phyloP scores from a whole-genome alignment of 768 basidiomycete genomes.

The Stropharia rugosoannulata region DNA sequence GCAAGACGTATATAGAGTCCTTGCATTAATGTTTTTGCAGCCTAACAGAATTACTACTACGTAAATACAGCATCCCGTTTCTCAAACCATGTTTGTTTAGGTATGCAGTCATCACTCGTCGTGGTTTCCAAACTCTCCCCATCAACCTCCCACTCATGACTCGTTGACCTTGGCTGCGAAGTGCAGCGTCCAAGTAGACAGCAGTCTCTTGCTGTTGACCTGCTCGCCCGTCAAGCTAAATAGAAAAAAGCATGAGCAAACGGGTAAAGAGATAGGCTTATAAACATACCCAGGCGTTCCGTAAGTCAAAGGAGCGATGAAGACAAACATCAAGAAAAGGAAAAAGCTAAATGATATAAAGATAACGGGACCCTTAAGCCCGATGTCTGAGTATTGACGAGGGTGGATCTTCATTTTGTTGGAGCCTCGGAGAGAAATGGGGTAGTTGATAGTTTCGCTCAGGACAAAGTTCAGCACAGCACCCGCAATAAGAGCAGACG shows the following conservation, averaged over 20 bases:
- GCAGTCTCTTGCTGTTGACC: conserved; percentile 80
- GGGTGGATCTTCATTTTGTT: conserved; percentile 52
- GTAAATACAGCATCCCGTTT: not conserved
- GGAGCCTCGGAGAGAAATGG: conserved; percentile 76
- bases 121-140: not conserved
- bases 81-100: not conserved
- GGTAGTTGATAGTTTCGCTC: conserved; percentile 90
- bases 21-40: too few species aligned
- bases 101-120: not conserved
- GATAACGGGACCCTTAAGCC: conserved; percentile 70
- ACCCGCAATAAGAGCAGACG: conserved; percentile 90
- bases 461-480: conserved; percentile 88
- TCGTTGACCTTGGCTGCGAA: conserved; percentile 75
- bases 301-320: conserved; percentile 89
- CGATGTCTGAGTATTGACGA: conserved; percentile 68
- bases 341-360: conserved; percentile 55
- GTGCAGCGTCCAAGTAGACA: conserved; percentile 93
- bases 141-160: conserved; percentile 18
- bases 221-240: conserved; percentile 77
- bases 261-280: not conserved
- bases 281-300: conserved; percentile 84
- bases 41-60: not conserved
- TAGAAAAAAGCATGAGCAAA: conserved; percentile 7
- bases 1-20: too few species aligned
- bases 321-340: conserved; percentile 68